phyloP scores from a whole-genome alignment of 768 basidiomycete genomes.

The Boletus huronensis region DNA sequence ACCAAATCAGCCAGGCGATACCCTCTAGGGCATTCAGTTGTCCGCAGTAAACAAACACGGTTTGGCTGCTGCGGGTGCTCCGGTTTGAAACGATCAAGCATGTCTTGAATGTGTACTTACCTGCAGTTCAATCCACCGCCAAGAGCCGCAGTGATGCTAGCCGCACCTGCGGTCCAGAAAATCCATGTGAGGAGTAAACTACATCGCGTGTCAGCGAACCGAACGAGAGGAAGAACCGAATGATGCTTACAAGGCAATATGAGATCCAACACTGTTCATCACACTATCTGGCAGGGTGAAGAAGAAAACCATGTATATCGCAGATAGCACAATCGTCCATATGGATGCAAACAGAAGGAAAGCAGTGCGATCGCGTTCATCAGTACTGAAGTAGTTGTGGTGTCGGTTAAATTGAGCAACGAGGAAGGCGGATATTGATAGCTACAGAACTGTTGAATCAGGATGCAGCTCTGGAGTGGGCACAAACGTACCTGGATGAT shows the following conservation, averaged over 20 bases:
- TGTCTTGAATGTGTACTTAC: conserved; percentile 33
- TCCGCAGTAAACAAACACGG: conserved; percentile 58
- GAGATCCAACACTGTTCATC: conserved; percentile 59
- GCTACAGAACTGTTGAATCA: conserved; percentile 33
- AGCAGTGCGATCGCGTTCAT: conserved; percentile 59
- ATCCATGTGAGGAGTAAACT: conserved; percentile 73
- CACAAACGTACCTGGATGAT: conserved; percentile 55
- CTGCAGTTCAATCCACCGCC: conserved; percentile 71
- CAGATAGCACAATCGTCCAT: conserved; percentile 63
- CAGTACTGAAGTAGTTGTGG: conserved; percentile 46
- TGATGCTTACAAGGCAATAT: conserved; percentile 55
- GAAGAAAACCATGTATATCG: conserved; percentile 54
- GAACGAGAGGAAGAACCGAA: not conserved
- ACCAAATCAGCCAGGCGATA: conserved; percentile 78
- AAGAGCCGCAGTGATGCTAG: conserved; percentile 61
- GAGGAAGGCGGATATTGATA: conserved; percentile 72
- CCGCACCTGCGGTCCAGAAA: conserved; percentile 72
- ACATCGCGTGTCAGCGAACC: conserved; percentile 5
- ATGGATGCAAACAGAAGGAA: conserved; percentile 68
- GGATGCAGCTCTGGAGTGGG: not conserved
- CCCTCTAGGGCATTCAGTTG: conserved; percentile 74
- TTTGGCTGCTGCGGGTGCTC: conserved; percentile 34
- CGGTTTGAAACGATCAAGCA: not conserved
- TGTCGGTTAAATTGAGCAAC: conserved; percentile 55
- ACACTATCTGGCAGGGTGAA: conserved; percentile 44